phyloP scores from a whole-genome alignment of 2,329 filamentous ascomycete genomes.

The Ophiosphaerella korrae region DNA sequence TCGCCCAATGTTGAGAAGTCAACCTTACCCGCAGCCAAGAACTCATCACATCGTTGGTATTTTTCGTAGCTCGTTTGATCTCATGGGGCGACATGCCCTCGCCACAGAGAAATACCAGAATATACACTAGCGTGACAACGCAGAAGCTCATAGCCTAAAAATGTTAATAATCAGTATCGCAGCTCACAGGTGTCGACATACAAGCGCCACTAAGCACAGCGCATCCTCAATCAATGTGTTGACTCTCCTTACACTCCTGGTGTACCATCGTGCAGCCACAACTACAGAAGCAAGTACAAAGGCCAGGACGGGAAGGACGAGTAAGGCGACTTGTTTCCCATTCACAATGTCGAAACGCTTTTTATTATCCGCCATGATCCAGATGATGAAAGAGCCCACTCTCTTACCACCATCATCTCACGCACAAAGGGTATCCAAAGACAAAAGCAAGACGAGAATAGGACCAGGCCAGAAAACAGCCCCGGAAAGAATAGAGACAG shows the following conservation, averaged over 20 bases:
- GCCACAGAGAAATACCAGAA: conserved; percentile 23
- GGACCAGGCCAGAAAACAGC: not conserved
- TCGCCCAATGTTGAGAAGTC: conserved; percentile 1
- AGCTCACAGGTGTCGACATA: conserved; percentile 6
- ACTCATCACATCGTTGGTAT: conserved; percentile 12
- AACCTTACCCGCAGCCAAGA: not conserved
- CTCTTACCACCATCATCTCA: not conserved
- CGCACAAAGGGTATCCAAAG: not conserved
- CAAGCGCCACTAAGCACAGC: conserved; percentile 21
- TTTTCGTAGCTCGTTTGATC: conserved; percentile 12
- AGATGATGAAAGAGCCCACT: not conserved
- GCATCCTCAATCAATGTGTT: conserved; percentile 23
- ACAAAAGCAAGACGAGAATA: not conserved
- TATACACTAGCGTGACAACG: conserved; percentile 21
- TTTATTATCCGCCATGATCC: conserved; percentile 14
- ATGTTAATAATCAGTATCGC: conserved; percentile 1
- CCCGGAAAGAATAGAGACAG: not conserved
- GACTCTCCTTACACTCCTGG: conserved; percentile 21
- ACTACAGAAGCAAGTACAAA: conserved; percentile 16
- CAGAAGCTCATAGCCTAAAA: conserved; percentile 21
- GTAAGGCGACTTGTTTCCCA: conserved; percentile 19
- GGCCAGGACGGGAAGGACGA: conserved; percentile 22
- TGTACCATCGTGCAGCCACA: conserved; percentile 26
- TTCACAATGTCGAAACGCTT: conserved; percentile 24
- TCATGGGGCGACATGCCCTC: conserved; percentile 17